These are phyloP conservation scores for Oxytropis ochrocephala DNA, from an alignment of 306 rosid genomes.

Conservation along the genomic window DNA sequence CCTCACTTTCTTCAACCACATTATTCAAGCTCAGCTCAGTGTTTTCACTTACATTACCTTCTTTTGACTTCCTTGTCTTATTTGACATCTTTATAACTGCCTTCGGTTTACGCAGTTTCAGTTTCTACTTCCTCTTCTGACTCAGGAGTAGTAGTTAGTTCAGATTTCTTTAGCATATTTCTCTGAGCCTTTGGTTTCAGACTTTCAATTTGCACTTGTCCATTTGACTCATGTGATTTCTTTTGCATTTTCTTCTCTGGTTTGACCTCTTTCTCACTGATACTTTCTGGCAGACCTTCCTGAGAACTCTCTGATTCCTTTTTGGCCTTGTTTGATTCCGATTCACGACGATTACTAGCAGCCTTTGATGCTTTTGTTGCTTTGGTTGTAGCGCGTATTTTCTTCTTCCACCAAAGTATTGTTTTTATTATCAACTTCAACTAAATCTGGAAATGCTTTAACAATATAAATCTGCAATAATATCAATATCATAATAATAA, in stretches of 20 bases:
- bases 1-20: constrained; percentile 21
- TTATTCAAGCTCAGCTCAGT: too few relatives aligned
- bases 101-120: too few relatives aligned
- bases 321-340: constrained; percentile 7
- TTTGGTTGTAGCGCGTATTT: neutral
- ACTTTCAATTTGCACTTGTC: too few relatives aligned
- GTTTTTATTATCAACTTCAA: constrained; percentile 19
- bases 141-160: too few relatives aligned
- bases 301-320: constrained; percentile 22
- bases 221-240: too few relatives aligned
- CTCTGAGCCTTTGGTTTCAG: neutral
- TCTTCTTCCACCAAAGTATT: constrained; percentile 17
- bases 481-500: neutral
- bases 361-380: constrained; percentile 22
- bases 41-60: too few relatives aligned
- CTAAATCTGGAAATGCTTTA: constrained; percentile 35
- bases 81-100: too few relatives aligned
- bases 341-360: neutral
- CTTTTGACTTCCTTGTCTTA: too few relatives aligned
- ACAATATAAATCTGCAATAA: constrained; percentile 47
- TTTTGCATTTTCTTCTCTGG: neutral
- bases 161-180: constrained; percentile 9
- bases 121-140: too few relatives aligned
- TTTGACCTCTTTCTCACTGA: constrained; percentile 10
- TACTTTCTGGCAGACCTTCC: constrained; percentile 6